Conservation (phyloP, 768 basidiomycete genomes). For the Psilocybe sp. region DNA sequence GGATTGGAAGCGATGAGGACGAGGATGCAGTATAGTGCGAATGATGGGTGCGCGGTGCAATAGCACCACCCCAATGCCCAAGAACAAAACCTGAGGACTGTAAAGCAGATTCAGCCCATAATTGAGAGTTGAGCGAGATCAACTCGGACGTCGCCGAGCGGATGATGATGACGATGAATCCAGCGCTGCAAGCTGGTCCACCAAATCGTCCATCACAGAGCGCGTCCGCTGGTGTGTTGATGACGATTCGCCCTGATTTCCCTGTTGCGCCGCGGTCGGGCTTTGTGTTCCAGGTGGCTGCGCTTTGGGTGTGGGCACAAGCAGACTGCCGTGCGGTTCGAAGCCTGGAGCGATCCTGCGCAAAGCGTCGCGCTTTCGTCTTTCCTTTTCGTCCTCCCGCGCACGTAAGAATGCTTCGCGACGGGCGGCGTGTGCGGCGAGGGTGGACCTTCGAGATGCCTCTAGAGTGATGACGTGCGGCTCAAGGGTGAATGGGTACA, state of each 20-base stretch:
- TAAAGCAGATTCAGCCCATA: too few relatives aligned
- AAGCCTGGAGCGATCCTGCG: slow-evolving; percentile 83
- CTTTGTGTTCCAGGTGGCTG: slow-evolving; percentile 3
- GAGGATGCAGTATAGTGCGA: too few relatives aligned
- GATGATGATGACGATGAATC: slow-evolving; percentile 27
- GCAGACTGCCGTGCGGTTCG: slow-evolving; percentile 57
- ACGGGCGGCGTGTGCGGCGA: slow-evolving; percentile 61
- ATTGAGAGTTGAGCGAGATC: too few relatives aligned
- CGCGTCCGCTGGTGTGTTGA: slow-evolving; percentile 28
- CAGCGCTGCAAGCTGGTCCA: slow-evolving; percentile 76
- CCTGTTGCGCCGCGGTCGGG: not conserved
- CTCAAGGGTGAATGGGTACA: slow-evolving; percentile 94
- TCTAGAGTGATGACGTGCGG: slow-evolving; percentile 77
- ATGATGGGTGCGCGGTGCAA: too few relatives aligned
- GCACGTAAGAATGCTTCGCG: slow-evolving; percentile 69
- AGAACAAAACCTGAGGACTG: too few relatives aligned
- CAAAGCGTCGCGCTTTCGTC: slow-evolving; percentile 62
- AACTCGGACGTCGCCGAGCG: slow-evolving; percentile 2
- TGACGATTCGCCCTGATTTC: not conserved
- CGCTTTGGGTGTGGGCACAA: slow-evolving; percentile 46
- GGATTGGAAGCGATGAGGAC: too few relatives aligned
- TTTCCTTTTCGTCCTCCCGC: slow-evolving; percentile 77
- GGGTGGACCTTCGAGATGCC: slow-evolving; percentile 64
- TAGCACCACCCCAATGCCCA: too few relatives aligned
- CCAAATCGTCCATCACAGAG: slow-evolving; percentile 79